Evolutionary conservation across 306 rosid species (phyloP).

Genomic region (Cicer judaicum): DNA sequence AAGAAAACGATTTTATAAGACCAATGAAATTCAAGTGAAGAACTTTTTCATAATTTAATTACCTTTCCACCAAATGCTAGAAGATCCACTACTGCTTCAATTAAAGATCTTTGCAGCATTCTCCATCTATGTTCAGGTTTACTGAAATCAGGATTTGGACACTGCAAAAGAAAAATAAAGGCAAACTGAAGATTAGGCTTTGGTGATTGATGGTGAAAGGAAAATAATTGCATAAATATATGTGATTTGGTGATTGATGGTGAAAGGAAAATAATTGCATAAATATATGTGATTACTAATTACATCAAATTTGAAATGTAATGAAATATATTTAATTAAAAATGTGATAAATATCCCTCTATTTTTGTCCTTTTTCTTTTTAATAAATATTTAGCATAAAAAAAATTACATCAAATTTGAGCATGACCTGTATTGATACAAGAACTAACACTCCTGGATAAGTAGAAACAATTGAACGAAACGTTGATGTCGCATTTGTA

Average conservation of each 20-base stretch:
- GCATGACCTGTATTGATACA: conserved; percentile 81
- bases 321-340: too few species aligned
- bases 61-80: conserved; percentile 78
- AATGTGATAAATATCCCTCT: too few species aligned
- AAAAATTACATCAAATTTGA: conserved; percentile 24
- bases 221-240: conserved; percentile 5
- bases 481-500: conserved; percentile 88
- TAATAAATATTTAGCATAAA: too few species aligned
- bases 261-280: conserved; percentile 9
- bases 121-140: conserved; percentile 92
- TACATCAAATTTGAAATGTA: conserved; percentile 8
- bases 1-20: conserved; percentile 4
- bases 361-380: too few species aligned
- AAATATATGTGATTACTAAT: not conserved
- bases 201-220: not conserved
- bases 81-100: conserved; percentile 77
- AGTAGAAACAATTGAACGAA: conserved; percentile 72
- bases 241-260: not conserved
- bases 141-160: conserved; percentile 93
- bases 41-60: conserved; percentile 34
- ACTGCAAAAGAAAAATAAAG: conserved; percentile 48
- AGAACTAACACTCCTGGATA: conserved; percentile 82
- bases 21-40: conserved; percentile 16
- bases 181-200: conserved; percentile 22
- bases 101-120: conserved; percentile 78